Evolutionary conservation across 2,329 filamentous ascomycete genomes (phyloP).

Genomic region (Escovopsis weberi): DNA sequence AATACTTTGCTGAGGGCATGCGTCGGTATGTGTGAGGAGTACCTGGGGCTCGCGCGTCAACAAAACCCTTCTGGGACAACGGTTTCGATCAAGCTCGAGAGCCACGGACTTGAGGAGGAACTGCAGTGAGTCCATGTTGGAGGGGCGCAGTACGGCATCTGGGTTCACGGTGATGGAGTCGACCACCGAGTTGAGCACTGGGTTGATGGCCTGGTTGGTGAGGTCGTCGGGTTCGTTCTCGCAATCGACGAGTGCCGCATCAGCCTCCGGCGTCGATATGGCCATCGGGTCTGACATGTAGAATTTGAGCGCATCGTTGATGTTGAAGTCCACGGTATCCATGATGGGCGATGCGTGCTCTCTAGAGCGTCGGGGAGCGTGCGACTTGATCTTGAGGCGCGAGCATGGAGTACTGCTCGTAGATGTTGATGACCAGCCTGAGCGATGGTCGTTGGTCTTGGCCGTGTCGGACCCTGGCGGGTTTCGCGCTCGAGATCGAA

Average conservation of each 20-base stretch:
- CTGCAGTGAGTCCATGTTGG: conserved; percentile 82
- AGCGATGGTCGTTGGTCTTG: not conserved
- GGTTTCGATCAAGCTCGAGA: conserved; percentile 20
- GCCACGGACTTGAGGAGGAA: conserved; percentile 89
- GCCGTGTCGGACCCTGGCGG: not conserved
- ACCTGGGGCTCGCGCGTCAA: conserved; percentile 61
- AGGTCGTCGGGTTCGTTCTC: conserved; percentile 82
- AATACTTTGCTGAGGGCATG: conserved; percentile 84
- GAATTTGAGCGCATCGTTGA: conserved; percentile 90
- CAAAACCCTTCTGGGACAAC: conserved; percentile 11
- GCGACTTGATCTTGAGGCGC: not conserved
- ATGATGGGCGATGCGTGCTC: conserved; percentile 28
- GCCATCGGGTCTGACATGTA: conserved; percentile 87
- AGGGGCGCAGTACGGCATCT: conserved; percentile 66
- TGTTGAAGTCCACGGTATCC: conserved; percentile 77
- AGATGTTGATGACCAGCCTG: not conserved
- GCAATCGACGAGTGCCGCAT: conserved; percentile 71
- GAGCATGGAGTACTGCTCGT: not conserved
- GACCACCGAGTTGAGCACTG: conserved; percentile 78
- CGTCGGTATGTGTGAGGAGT: conserved; percentile 62
- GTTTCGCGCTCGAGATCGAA: not conserved
- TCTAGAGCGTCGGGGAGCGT: not conserved
- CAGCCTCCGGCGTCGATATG: conserved; percentile 76
- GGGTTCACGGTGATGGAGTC: conserved; percentile 86
- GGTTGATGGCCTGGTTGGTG: conserved; percentile 65